Base-by-base conservation (phyloP, 1,284 basidiomycete species). In the Abortiporus biennis region DNA sequence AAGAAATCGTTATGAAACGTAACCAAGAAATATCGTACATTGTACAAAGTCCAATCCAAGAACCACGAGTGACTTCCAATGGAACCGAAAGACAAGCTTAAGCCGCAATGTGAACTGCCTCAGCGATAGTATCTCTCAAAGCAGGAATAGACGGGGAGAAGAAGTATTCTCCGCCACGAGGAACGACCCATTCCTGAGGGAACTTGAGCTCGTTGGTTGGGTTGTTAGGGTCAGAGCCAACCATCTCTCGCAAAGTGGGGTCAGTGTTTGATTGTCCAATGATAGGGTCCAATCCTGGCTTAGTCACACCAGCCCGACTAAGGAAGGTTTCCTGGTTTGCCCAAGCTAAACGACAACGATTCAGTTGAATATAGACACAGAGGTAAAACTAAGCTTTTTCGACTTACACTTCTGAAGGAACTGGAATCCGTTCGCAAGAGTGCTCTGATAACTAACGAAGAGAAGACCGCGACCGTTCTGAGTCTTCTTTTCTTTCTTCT, bases 371-470 rank as follows among this genome's bases (percentile, higher is more conserved):
- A 33, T 41, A 16, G 19, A 6, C 4, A 20, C 29, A 20, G 27
- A 33, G 8, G 30, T 20, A 8, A 20, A 38, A 32, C 32, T 2
- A 21, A 43, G 36, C 11, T 30, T 9, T 3, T 8, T 8, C 8
- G 2, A 47, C 54, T 16, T 25, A 55, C 54, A 50, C 25, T 61
- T 46, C 50, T 76, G 73, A 24, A 74, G 56, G 56, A 75, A 74
- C 35, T 65, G 61, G 61, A 76, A 78, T 1, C 71, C 72, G 20
- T 65, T 52, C 4, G 45, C 51, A 44, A 78, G 65, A 47, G 59
- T 65, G 42, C 67, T 68, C 52, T 75, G 73, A 46, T 75, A 76
- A 35, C 62, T 67, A 11, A 60, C 66, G 50, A 76, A 76, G 19
- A 73, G 60, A 15, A 76, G 58, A 20, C 75, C 74, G 25, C 75